Base-by-base conservation (phyloP, 805 yeast genomes). In the Yamadazyma sp. region DNA sequence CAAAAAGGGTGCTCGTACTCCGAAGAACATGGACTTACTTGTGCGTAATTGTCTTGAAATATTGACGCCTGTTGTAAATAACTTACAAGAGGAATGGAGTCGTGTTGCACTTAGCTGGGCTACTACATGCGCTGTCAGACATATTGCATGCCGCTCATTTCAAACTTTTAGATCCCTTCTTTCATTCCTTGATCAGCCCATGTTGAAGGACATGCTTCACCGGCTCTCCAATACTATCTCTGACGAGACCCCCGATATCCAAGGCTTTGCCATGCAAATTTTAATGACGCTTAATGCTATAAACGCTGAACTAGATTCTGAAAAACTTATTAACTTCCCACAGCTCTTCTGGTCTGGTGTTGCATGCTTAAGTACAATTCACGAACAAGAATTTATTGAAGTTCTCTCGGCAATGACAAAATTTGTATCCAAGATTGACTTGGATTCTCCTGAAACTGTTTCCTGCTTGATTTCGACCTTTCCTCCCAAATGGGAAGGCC, bases 181-280 rank as follows among this genome's bases (percentile, higher is more conserved):
- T n/a, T 76, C 86, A 6, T 80, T 82, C 49, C 64, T 91, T 44
- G 97, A 93, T 54, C 90, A 83, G 53, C 71, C 75, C 8, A 91
- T 93, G 96, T 66, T 95, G 30, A 78, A 87, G 38, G 98, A 90
- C 61, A 87, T 93, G 96, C 68, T 93, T 8, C 95, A 91, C 39
- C 75, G 99, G 42, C 69, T 93, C 20, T 87, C 96, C 0, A 90
- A 89, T 50, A 95, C 99, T 0, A 82, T 93, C 6, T 80, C 96
- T 0, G 99, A 95, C 56, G 88, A 82, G 27, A 79, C 88, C 8
- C 64, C 77, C 0, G 99, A 93, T 49, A 90, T 93, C 25, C 98
- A 91, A 60, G 96, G 96, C 1, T 95, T 95, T 61, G 82, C 97
- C 0, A 86, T 93, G 90, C 99, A 93, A 61, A 93, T 93, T 38